These are phyloP conservation scores for Aquilaria malaccensis DNA, from an alignment of 345 rosid species.

Conservation along the genomic window DNA sequence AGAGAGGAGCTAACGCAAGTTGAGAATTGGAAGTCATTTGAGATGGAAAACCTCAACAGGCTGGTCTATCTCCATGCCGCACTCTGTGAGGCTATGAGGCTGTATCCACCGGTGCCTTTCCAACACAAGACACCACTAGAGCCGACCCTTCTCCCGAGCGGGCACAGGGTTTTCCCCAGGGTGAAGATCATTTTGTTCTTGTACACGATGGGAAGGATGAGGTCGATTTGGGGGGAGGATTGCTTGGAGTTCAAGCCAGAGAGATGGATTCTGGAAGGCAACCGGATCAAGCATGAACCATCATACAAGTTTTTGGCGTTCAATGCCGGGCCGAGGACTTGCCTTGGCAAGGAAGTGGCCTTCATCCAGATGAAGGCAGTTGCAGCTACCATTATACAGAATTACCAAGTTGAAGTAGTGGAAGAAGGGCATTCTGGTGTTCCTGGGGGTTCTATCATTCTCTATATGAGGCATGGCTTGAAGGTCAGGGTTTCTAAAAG, in stretches of 20 bases:
- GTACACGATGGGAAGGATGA: conserved; percentile 35
- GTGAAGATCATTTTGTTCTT: conserved; percentile 21
- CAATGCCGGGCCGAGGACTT: conserved; percentile 61
- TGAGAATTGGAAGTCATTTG: neutral
- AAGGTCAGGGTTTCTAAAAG: conserved; percentile 28
- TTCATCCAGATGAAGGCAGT: conserved; percentile 44
- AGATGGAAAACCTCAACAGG: conserved; percentile 6
- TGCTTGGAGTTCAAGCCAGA: conserved; percentile 37
- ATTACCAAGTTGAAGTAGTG: conserved; percentile 31
- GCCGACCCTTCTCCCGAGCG: conserved; percentile 39
- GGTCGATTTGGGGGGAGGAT: conserved; percentile 32
- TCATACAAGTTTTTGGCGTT: conserved; percentile 53
- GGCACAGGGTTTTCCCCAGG: conserved; percentile 23
- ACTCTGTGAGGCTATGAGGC: conserved; percentile 31
- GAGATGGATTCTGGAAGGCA: conserved; percentile 24
- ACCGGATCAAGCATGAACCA: conserved; percentile 24
- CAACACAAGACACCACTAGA: conserved; percentile 24
- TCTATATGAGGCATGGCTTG: conserved; percentile 45
- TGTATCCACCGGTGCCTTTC: conserved; percentile 40
- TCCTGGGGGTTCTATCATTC: conserved; percentile 30
- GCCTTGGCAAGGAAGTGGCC: conserved; percentile 54
- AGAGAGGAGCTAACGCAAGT: conserved; percentile 24
- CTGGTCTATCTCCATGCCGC: conserved; percentile 40
- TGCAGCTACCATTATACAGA: conserved; percentile 33
- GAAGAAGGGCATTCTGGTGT: conserved; percentile 31